Percentiles rank a stretch among this genome's conserved stretches.
These are phyloP conservation scores for Suillus luteus DNA, from an alignment of 768 basidiomycete genomes.

Conservation along the genomic window DNA sequence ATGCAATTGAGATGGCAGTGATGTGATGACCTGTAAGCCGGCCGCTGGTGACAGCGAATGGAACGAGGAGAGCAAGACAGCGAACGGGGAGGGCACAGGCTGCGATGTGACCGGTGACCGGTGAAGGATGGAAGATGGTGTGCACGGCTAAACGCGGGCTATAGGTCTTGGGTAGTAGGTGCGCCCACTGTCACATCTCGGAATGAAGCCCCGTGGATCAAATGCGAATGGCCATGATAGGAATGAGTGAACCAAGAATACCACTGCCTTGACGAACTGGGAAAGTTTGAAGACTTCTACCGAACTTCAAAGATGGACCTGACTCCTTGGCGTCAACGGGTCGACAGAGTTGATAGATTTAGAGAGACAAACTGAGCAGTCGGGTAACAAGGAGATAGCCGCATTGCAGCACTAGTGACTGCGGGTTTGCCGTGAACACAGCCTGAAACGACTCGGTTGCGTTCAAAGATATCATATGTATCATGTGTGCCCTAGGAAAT, in stretches of 20 bases:
- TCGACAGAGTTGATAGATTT: neutral
- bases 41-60: neutral
- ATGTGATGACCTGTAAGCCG: neutral
- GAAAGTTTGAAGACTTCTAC: neutral
- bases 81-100: neutral
- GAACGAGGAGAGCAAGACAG: neutral
- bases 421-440: neutral
- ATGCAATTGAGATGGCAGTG: neutral
- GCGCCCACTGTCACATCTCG: conserved; percentile 8
- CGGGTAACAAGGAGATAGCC: neutral
- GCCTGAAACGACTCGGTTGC: neutral
- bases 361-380: neutral
- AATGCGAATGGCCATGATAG: conserved; percentile 8
- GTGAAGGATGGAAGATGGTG: neutral
- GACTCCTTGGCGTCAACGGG: neutral
- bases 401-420: neutral
- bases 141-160: conserved; percentile 2
- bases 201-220: conserved; percentile 12
- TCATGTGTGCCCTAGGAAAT: neutral
- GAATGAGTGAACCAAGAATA: neutral
- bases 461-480: neutral
- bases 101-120: conserved; percentile 2
- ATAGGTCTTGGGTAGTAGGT: neutral
- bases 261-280: neutral
- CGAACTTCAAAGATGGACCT: conserved; percentile 2